phyloP scores from a whole-genome alignment of 192 early-diverging fungal genomes.

The Coemansia sp. region DNA sequence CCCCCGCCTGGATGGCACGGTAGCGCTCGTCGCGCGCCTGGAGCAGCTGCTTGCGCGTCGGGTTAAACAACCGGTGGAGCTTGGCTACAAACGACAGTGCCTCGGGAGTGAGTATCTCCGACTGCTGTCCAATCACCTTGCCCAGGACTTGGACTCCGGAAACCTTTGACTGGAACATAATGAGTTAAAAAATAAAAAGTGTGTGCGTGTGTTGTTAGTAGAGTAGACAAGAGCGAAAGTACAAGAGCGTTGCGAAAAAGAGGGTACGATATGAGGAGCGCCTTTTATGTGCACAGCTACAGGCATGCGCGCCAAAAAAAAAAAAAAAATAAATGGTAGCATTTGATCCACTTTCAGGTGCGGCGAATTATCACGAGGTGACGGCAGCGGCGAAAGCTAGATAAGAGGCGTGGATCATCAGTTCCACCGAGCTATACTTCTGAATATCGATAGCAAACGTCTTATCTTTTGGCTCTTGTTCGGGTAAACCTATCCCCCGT shows the following conservation, averaged over 20 bases:
- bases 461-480: background rate
- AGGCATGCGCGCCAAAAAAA: background rate
- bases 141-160: constrained; percentile 73
- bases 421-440: constrained; percentile 1
- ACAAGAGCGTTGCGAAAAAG: constrained; percentile 2
- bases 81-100: constrained; percentile 85
- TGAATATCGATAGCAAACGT: background rate
- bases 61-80: constrained; percentile 89
- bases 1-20: constrained; percentile 74
- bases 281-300: background rate
- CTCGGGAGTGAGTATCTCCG: constrained; percentile 77
- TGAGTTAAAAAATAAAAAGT: background rate
- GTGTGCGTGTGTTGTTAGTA: background rate
- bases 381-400: background rate
- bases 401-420: constrained; percentile 1
- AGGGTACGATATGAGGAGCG: background rate
- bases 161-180: constrained; percentile 55
- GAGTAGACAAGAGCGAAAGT: background rate
- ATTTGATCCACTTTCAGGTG: background rate
- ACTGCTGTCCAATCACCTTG: constrained; percentile 61
- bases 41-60: constrained; percentile 84
- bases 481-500: background rate
- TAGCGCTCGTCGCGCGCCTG: constrained; percentile 76
- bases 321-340: background rate
- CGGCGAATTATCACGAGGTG: constrained; percentile 1